phyloP scores from a whole-genome alignment of 2,329 filamentous ascomycete genomes.

The Atkinsonella hypoxylon region DNA sequence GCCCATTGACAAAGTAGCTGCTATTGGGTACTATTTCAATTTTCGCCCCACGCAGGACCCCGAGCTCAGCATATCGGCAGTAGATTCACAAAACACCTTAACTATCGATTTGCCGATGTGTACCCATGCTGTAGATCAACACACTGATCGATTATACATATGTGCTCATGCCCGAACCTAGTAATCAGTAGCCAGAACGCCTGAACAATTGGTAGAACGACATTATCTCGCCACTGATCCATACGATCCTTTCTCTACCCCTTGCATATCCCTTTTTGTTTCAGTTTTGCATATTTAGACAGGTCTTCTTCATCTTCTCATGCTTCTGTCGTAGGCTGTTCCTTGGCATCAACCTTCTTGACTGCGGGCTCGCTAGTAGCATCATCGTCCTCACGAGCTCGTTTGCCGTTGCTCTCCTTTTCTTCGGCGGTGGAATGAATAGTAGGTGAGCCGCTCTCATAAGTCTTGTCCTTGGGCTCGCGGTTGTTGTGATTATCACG shows the following conservation, averaged over 20 bases:
- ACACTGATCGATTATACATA: not conserved
- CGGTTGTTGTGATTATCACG: slow-evolving; percentile 19
- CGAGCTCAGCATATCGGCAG: not conserved
- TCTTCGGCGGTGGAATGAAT: slow-evolving; percentile 34
- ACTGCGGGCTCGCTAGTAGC: slow-evolving; percentile 33
- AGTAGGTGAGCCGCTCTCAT: slow-evolving; percentile 21
- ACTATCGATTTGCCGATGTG: not conserved
- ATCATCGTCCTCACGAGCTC: slow-evolving; percentile 39
- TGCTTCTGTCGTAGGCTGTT: slow-evolving; percentile 14
- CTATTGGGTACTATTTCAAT: no score
- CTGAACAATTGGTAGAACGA: not conserved
- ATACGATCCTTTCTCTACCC: not conserved
- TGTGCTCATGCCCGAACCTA: not conserved
- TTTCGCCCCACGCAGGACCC: not conserved
- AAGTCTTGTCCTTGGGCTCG: slow-evolving; percentile 17
- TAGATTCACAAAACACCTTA: not conserved
- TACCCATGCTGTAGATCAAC: not conserved
- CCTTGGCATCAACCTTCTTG: slow-evolving; percentile 51
- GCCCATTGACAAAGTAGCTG: no score
- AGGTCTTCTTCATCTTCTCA: not conserved
- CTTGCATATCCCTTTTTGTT: not conserved
- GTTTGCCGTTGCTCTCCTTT: slow-evolving; percentile 34
- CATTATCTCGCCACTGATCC: not conserved
- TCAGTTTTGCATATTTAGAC: not conserved
- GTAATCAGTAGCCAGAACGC: slow-evolving; percentile 3